phyloP scores from a whole-genome alignment of 257 asterid species.

The Gynochthodes officinalis region DNA sequence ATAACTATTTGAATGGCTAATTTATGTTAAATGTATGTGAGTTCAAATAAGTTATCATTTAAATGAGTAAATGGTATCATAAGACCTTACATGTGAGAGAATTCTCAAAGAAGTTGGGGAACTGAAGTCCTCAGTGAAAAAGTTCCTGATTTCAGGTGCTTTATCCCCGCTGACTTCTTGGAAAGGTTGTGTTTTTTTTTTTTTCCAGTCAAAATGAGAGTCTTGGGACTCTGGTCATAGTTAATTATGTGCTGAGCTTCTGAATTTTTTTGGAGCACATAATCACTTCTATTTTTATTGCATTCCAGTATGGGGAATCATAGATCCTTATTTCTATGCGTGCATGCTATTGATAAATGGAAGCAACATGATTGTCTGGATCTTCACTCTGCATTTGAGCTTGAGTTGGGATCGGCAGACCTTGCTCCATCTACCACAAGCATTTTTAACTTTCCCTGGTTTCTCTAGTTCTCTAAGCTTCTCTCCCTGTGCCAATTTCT shows the following conservation, averaged over 20 bases:
- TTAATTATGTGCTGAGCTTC: background rate
- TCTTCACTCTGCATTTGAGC: background rate
- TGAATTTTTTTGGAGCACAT: background rate
- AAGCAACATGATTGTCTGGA: background rate
- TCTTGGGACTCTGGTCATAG: background rate
- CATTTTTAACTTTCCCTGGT: background rate
- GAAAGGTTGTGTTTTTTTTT: background rate
- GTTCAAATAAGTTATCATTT: background rate
- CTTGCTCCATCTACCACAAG: background rate
- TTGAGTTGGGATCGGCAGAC: background rate
- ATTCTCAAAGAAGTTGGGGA: background rate
- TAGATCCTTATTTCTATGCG: background rate
- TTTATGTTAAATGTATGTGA: background rate
- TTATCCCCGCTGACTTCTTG: too few species aligned
- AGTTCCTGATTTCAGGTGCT: background rate
- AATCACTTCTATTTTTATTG: background rate
- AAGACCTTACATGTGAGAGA: background rate
- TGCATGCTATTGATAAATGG: background rate
- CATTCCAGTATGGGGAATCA: background rate
- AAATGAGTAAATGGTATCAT: background rate
- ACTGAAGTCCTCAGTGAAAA: background rate
- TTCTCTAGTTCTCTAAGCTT: background rate
- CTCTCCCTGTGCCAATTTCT: conserved; percentile 32
- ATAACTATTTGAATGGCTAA: background rate
- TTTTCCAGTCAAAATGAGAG: background rate